These are phyloP conservation scores for Suillus sp. DNA, from an alignment of 768 basidiomycete genomes.

Conservation along the genomic window DNA sequence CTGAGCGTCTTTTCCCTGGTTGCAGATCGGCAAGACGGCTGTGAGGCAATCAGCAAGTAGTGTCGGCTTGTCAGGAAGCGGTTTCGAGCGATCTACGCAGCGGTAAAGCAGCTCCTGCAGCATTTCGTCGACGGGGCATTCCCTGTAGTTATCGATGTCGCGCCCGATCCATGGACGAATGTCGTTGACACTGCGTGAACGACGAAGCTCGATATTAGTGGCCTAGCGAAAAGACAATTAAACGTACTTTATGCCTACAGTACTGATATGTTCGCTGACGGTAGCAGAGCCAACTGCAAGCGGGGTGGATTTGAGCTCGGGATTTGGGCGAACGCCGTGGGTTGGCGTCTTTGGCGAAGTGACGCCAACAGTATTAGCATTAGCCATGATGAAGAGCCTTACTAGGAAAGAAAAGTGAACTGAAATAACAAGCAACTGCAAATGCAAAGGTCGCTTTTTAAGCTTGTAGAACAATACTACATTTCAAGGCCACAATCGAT, in stretches of 20 bases:
- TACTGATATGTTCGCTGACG: background rate
- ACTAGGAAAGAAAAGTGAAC: background rate
- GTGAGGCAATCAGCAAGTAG: background rate
- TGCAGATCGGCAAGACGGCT: background rate
- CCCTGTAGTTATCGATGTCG: background rate
- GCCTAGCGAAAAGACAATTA: background rate
- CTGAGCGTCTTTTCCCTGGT: background rate
- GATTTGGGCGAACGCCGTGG: background rate
- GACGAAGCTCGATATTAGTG: background rate
- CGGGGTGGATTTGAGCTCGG: conserved; percentile 2
- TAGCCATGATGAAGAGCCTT: background rate
- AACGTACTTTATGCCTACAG: background rate
- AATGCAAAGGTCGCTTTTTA: background rate
- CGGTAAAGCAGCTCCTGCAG: conserved; percentile 1
- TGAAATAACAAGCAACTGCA: background rate
- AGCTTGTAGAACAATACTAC: background rate
- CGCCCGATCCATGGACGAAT: background rate
- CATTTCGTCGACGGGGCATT: background rate
- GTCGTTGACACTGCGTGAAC: background rate
- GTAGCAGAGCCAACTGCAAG: conserved; percentile 2
- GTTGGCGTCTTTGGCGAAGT: background rate
- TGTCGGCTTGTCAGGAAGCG: conserved; percentile 1
- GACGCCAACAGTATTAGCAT: background rate
- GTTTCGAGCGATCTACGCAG: background rate
- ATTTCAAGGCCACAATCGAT: background rate